Evolutionary conservation across 805 yeast species (phyloP).

Genomic region (Brettanomyces naardenensis): DNA sequence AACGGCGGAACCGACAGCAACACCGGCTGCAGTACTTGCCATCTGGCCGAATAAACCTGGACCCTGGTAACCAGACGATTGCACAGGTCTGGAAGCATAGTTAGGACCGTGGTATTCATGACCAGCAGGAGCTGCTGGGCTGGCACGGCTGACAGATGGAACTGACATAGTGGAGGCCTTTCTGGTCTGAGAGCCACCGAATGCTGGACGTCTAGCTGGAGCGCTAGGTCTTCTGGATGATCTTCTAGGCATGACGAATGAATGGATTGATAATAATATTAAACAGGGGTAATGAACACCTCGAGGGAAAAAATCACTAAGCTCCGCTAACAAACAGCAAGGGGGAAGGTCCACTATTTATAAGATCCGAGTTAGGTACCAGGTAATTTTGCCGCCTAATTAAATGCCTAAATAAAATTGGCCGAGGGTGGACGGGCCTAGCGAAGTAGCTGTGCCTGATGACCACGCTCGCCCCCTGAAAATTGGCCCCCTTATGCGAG

Average conservation of each 20-base stretch:
- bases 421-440: too few relatives aligned
- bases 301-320: too few relatives aligned
- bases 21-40: constrained; percentile 99
- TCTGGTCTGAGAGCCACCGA: constrained; percentile 41
- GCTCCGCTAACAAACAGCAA: too few relatives aligned
- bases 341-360: too few relatives aligned
- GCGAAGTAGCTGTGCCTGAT: too few relatives aligned
- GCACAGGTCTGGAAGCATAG: constrained; percentile 41
- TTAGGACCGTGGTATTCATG: constrained; percentile 40
- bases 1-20: constrained; percentile 94
- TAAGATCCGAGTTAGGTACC: too few relatives aligned
- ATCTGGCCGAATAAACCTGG: constrained; percentile 94
- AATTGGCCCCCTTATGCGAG: too few relatives aligned
- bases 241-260: constrained; percentile 25
- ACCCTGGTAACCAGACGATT: constrained; percentile 31
- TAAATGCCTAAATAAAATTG: too few relatives aligned
- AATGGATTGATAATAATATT: too few relatives aligned
- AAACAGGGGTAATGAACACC: too few relatives aligned
- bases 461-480: too few relatives aligned
- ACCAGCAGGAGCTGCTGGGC: constrained; percentile 33
- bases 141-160: constrained; percentile 11
- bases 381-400: too few relatives aligned
- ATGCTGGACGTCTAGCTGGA: constrained; percentile 23
- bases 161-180: constrained; percentile 69
- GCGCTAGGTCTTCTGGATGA: constrained; percentile 34